Conservation (phyloP, 176 grass and related monocot genomes). For the Rhynchospora breviuscula region DNA sequence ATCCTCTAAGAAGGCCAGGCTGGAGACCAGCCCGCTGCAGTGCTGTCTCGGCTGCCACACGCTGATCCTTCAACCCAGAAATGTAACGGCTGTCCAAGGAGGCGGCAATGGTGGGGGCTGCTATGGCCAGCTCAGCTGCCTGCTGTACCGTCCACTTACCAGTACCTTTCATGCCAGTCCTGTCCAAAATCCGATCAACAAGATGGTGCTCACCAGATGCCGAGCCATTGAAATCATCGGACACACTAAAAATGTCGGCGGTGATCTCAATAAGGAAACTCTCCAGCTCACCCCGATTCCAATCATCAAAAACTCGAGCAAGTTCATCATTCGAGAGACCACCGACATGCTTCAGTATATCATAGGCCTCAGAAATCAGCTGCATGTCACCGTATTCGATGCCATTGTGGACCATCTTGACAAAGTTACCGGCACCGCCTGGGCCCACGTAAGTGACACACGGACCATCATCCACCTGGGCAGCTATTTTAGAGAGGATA, state of each 20-base stretch:
- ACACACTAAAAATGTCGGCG: constrained; percentile 51
- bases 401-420: constrained; percentile 84
- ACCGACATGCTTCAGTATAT: constrained; percentile 46
- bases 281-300: constrained; percentile 79
- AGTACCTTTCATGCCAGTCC: constrained; percentile 92
- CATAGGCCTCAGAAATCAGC: constrained; percentile 63
- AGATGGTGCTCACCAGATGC: constrained; percentile 13
- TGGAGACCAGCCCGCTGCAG: constrained; percentile 69
- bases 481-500: constrained; percentile 48
- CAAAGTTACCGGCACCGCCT: constrained; percentile 67
- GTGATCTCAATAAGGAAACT: constrained; percentile 90
- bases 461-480: constrained; percentile 69
- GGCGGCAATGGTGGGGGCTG: constrained; percentile 57
- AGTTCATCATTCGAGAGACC: constrained; percentile 55
- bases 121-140: constrained; percentile 62
- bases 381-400: constrained; percentile 86
- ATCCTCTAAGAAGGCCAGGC: constrained; percentile 10
- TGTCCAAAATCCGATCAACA: constrained; percentile 87
- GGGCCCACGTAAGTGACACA: constrained; percentile 70
- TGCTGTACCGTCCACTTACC: constrained; percentile 97
- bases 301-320: constrained; percentile 42
- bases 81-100: constrained; percentile 24
- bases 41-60: constrained; percentile 49
- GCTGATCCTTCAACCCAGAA: constrained; percentile 69
- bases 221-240: constrained; percentile 33